phyloP scores from a whole-genome alignment of 148 eudicot genomes.

The Camellia lanceoleosa region DNA sequence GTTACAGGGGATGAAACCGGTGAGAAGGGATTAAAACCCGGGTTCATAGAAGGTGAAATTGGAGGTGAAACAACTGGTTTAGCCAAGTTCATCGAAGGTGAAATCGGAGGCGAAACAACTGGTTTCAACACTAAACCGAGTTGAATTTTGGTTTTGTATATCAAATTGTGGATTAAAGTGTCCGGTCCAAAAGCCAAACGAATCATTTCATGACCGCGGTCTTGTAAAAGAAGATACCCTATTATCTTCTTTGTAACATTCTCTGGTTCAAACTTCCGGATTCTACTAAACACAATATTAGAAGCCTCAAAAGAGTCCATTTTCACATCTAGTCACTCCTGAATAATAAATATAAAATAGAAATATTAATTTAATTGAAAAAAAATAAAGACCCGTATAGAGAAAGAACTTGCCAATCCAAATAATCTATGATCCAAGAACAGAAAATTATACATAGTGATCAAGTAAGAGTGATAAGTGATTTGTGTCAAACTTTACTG shows the following conservation, averaged over 20 bases:
- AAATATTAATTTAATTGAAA: background rate
- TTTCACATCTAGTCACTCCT: constrained; percentile 19
- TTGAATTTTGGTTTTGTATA: constrained; percentile 43
- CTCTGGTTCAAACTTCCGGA: constrained; percentile 63
- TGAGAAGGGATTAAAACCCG: constrained; percentile 25
- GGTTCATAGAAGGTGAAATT: constrained; percentile 30
- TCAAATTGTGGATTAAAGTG: constrained; percentile 33
- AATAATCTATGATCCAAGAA: background rate
- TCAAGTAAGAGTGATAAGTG: background rate
- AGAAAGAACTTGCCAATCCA: background rate
- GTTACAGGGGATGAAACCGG: constrained; percentile 34
- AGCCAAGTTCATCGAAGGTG: constrained; percentile 26
- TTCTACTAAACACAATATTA: constrained; percentile 37
- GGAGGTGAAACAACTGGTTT: constrained; percentile 34
- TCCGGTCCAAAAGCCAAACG: constrained; percentile 68
- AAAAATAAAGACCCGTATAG: background rate
- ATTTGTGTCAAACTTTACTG: background rate
- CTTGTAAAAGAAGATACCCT: constrained; percentile 55
- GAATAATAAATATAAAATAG: constrained; percentile 18
- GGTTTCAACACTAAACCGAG: constrained; percentile 29
- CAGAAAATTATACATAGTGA: too few species aligned
- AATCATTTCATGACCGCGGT: constrained; percentile 51
- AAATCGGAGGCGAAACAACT: constrained; percentile 34
- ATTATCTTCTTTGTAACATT: constrained; percentile 47
- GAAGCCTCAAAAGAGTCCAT: constrained; percentile 68